phyloP scores from a whole-genome alignment of 2,329 filamentous ascomycete species.

The Exophiala lecanii-corni region DNA sequence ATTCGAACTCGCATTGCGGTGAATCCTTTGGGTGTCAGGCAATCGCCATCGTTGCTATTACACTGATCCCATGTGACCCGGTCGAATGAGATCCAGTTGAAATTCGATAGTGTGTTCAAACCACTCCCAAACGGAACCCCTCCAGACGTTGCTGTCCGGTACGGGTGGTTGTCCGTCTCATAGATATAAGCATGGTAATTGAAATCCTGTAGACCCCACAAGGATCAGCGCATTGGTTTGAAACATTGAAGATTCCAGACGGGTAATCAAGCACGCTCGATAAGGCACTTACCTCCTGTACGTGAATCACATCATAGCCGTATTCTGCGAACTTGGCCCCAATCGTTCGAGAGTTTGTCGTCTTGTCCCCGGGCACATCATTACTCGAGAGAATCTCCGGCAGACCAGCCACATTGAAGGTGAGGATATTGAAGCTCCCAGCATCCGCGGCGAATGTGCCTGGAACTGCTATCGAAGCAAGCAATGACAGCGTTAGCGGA shows the following conservation, averaged over 20 bases:
- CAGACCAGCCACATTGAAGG: constrained; percentile 59
- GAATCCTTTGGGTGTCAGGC: constrained; percentile 66
- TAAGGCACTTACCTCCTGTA: constrained; percentile 56
- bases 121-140: constrained; percentile 60
- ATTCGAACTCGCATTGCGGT: constrained; percentile 59
- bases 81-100: constrained; percentile 51
- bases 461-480: neutral
- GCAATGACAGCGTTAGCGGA: too few species aligned
- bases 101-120: constrained; percentile 60
- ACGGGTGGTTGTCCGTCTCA: constrained; percentile 54
- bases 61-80: constrained; percentile 58
- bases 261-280: too few species aligned
- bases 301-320: constrained; percentile 58
- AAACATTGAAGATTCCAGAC: too few species aligned
- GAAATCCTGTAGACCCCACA: constrained; percentile 52
- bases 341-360: constrained; percentile 53
- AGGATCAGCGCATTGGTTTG: too few species aligned
- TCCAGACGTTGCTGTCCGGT: constrained; percentile 61
- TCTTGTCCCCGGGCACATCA: constrained; percentile 59
- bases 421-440: constrained; percentile 45
- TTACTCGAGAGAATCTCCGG: constrained; percentile 55
- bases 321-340: constrained; percentile 54
- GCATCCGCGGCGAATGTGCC: constrained; percentile 1
- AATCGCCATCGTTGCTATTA: constrained; percentile 54
- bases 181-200: constrained; percentile 64